phyloP scores from a whole-genome alignment of 352 stramenopile species.

The Aphanomyces invadans region DNA sequence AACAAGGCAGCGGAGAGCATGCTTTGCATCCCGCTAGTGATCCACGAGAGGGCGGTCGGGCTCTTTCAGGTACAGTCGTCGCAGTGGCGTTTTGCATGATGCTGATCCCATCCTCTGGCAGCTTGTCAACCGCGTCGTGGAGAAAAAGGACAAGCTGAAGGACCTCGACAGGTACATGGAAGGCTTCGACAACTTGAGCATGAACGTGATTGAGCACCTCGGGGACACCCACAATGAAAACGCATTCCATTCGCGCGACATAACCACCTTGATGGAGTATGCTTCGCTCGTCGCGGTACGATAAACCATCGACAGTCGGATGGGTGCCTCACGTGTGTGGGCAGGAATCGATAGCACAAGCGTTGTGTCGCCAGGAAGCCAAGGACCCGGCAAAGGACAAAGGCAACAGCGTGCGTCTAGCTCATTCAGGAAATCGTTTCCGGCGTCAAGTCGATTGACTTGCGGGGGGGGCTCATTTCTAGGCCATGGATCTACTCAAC shows the following conservation, averaged over 20 bases:
- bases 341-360: background rate
- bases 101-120: too few relatives aligned
- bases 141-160: background rate
- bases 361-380: background rate
- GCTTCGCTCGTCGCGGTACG: background rate
- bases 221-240: slow-evolving; percentile 1
- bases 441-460: background rate
- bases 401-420: background rate
- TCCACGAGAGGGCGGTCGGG: slow-evolving; percentile 4
- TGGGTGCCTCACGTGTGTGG: too few relatives aligned
- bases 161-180: slow-evolving; percentile 5
- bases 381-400: background rate
- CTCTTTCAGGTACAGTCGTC: slow-evolving; percentile 11
- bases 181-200: background rate
- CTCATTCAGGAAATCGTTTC: too few relatives aligned
- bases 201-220: background rate
- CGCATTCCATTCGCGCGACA: background rate
- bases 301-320: too few relatives aligned
- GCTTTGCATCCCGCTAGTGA: slow-evolving; percentile 7
- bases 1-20: slow-evolving; percentile 15
- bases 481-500: slow-evolving; percentile 20
- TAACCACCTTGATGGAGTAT: background rate
- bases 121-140: slow-evolving; percentile 12
- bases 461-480: too few relatives aligned
- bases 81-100: too few relatives aligned